A percentile compares a stretch with the other conserved stretches of the same genome.
Conservation (phyloP, 805 yeast species). For the Candida fluviatilis region DNA sequence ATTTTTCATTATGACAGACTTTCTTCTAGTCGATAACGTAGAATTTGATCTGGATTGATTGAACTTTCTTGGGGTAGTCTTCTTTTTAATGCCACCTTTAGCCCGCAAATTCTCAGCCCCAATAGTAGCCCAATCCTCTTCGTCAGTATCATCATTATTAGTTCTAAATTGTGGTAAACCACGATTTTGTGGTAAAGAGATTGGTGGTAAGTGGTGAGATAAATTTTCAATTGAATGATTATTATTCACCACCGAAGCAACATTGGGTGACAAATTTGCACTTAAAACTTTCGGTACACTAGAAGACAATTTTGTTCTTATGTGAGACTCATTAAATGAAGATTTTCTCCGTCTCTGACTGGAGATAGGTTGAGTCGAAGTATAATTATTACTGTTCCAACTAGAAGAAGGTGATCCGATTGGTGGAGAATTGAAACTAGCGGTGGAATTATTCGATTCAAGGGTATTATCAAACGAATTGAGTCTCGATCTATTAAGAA, state of each 20-base stretch:
- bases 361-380: conserved; percentile 1
- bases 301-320: conserved; percentile 23
- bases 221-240: background rate
- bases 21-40: background rate
- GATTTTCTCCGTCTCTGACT: conserved; percentile 27
- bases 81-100: conserved; percentile 11
- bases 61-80: conserved; percentile 4
- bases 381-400: conserved; percentile 8
- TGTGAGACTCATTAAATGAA: conserved; percentile 39
- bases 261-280: background rate
- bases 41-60: conserved; percentile 7
- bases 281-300: conserved; percentile 12
- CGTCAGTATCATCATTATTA: conserved; percentile 72
- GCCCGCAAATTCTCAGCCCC: conserved; percentile 69
- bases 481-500: conserved; percentile 36
- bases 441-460: conserved; percentile 35
- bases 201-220: background rate
- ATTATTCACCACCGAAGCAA: background rate
- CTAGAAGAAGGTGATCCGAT: conserved; percentile 13
- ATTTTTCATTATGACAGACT: conserved; percentile 1
- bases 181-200: background rate
- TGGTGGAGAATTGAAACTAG: conserved; percentile 34
- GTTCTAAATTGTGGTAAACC: conserved; percentile 2
- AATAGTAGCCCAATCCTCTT: conserved; percentile 92
- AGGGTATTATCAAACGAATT: conserved; percentile 37